Evolutionary conservation across 148 eudicot species (phyloP).

Genomic region (Cornus kousa): DNA sequence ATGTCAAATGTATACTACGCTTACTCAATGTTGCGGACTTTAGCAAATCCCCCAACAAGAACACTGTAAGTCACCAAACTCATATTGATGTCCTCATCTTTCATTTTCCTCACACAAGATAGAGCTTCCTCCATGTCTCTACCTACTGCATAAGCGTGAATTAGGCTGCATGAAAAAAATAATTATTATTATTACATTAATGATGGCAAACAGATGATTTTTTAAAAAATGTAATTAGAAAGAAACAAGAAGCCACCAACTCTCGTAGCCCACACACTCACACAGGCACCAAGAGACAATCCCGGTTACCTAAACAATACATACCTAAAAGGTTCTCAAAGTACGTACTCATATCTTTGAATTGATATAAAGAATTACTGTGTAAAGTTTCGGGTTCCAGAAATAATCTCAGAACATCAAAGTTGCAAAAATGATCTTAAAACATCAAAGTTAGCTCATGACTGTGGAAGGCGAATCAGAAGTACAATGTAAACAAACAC

Average conservation of each 20-base stretch:
- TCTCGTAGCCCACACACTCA: neutral
- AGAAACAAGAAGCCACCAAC: neutral
- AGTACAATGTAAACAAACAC: conserved; percentile 2
- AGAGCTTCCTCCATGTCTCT: conserved; percentile 99
- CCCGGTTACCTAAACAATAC: neutral
- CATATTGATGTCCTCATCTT: conserved; percentile 77
- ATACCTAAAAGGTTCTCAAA: neutral
- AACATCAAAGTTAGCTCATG: neutral
- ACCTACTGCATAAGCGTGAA: conserved; percentile 90
- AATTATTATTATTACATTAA: neutral
- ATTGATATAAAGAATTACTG: neutral
- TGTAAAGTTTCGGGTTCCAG: neutral
- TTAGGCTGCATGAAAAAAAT: conserved; percentile 64
- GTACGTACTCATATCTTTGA: neutral
- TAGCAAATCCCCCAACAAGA: conserved; percentile 88
- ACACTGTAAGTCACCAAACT: conserved; percentile 93
- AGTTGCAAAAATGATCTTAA: neutral
- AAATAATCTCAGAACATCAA: neutral
- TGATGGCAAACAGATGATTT: conserved; percentile 2
- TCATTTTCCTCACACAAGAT: conserved; percentile 90
- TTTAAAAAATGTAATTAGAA: neutral
- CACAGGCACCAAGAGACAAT: no score
- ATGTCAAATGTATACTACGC: conserved; percentile 19
- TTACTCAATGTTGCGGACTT: conserved; percentile 75
- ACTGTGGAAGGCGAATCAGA: neutral